Evolutionary conservation across 2,329 filamentous ascomycete genomes (phyloP), one percentile per base, ranked within the genome.

Genomic region (Proliferodiscus dingleyae): DNA sequence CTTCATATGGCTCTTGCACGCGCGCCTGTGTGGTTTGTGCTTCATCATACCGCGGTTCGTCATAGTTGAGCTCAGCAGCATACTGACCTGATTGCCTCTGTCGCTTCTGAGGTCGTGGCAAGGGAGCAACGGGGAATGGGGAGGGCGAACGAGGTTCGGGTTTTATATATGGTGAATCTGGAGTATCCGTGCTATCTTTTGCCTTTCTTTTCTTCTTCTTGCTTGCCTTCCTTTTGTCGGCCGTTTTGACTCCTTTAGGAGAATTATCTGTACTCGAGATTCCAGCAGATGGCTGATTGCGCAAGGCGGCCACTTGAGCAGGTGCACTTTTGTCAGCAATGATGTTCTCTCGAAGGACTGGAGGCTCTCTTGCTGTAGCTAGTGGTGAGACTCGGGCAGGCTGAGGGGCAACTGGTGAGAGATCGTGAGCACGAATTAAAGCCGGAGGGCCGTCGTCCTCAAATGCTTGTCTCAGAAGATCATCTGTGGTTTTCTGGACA

Each of bases 391-490:
- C 80, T 60, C 87, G 83, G 39, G 82, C 81, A 43, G 87, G 85
- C 60, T 87, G 86, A 21, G 87, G 86, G 41, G 87, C 87, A 60
- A 84, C 69, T 33, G 84, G 85, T 28, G 81, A 83, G 41, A 82
- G 78, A 58, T 90, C 83, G 62, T 89, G 84, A 56, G 81, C 83
- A 60, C 81, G 80, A 57, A 90, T 73, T 47, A 90, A 70, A 42
- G 81, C 80, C 51, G 84, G 75, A 41, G 77, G 68, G 29, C 37
- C 47, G 54, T 64, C 71, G 56, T 61, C 65, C 52, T 58, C 70
- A 60, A 61, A 65, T 60, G 60, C 62, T 54, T 64, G 63, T 61
- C 60, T 69, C 57, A 64, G 60, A 47, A 65, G 61, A 53, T 61
- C 66, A 56, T 61, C 63, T 37, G 63, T 61, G 43, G 59, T 58